Evolutionary conservation across 495 filamentous ascomycete species (phyloP), one percentile per base, ranked within the genome.

Genomic region (Neurospora tetraspora): DNA sequence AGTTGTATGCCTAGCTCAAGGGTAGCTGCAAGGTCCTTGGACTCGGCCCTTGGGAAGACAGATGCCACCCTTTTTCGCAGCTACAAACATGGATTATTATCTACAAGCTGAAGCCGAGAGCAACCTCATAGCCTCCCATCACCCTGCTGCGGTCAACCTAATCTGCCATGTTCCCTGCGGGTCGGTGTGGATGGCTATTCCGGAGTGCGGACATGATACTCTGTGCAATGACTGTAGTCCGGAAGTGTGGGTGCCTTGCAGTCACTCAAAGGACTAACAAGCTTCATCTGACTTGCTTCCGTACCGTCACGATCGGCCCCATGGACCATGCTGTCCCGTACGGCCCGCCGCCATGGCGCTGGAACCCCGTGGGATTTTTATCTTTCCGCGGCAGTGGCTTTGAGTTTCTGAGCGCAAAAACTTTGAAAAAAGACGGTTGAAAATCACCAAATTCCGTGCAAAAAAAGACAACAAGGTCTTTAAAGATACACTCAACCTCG

Each of bases 361-460:
- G 16, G 23, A 61, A 31, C 12, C 53, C 6, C 12, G 53, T 61
- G 23, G 23, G 23, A 61, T 61, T 31, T 39, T 42, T 16, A 31
- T 31, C 23, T 8, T 3, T 14, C 12, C 53, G 11, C 23, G 5
- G 5, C 23, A 61, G 23, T 23, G 10, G n/a, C 45, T 53, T 12
- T 20, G n/a, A 4, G 20, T 23, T 20, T 12, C 2, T 20, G n/a
- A 5, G 4, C 4, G n/a, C n/a, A 53, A 6, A 23, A 6, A 53
- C 61, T 8, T 73, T 39, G 16, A 76, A 69, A 38, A 68, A 23
- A 45, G 76, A 79, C 73, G 69, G 8, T 10, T 2, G 42, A 11
- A 12, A 23, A 6, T 11, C 43, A 11, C n/a, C 45, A 23, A 23
- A 53, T 23, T 1, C 2, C 10, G 10, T 12, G 3, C 20, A 12